Conservation (phyloP, 495 filamentous ascomycete species). For the Xylaria intraflava region DNA sequence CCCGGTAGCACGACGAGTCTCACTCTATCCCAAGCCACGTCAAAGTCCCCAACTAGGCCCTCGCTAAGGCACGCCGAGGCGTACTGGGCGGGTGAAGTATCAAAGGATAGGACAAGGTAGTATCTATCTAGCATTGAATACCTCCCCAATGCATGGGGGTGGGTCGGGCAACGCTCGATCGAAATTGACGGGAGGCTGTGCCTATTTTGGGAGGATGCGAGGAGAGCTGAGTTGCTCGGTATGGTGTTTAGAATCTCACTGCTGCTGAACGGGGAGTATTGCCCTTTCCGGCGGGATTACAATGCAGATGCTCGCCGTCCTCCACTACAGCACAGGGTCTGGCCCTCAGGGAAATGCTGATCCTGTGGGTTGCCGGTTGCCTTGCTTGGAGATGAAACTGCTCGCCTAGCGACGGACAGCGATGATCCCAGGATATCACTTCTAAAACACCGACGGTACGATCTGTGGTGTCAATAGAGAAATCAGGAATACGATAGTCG, state of each 20-base stretch:
- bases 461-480: background rate
- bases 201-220: conserved; percentile 8
- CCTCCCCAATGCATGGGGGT: too few relatives aligned
- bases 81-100: too few relatives aligned
- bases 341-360: conserved; percentile 1
- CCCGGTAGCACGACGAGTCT: background rate
- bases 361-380: conserved; percentile 2
- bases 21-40: conserved; percentile 2
- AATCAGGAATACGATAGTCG: conserved; percentile 1
- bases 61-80: background rate
- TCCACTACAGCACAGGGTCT: conserved; percentile 5
- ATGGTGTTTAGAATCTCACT: too few relatives aligned
- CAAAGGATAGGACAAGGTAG: background rate
- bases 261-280: too few relatives aligned
- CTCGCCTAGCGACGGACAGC: conserved; percentile 9
- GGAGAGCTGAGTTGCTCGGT: conserved; percentile 3
- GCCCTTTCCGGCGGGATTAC: too few relatives aligned
- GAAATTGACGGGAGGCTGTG: conserved; percentile 1
- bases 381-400: conserved; percentile 9
- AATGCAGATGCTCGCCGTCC: too few relatives aligned
- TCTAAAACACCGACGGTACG: conserved; percentile 2
- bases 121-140: too few relatives aligned
- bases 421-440: conserved; percentile 3
- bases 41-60: background rate
- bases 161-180: too few relatives aligned